phyloP scores from a whole-genome alignment of 805 yeast species.

The Yamadazyma tumulicola region DNA sequence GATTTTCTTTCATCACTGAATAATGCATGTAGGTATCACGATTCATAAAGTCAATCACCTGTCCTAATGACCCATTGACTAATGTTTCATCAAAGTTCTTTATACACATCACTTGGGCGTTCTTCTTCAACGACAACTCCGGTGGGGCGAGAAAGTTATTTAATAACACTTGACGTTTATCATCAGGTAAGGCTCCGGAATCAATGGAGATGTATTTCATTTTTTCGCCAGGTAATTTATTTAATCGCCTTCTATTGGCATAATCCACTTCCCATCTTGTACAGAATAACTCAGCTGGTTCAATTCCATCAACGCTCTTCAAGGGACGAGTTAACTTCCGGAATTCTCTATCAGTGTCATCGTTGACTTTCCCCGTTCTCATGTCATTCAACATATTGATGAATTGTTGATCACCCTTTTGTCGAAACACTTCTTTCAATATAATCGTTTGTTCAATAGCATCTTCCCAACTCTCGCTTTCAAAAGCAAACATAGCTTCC shows the following conservation, averaged over 20 bases:
- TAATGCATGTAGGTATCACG: conserved; percentile 35
- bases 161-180: conserved; percentile 42
- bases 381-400: conserved; percentile 73
- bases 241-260: conserved; percentile 55
- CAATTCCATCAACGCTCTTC: conserved; percentile 51
- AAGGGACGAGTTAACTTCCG: conserved; percentile 50
- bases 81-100: conserved; percentile 69
- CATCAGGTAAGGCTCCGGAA: conserved; percentile 48
- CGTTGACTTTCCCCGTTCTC: conserved; percentile 58
- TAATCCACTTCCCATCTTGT: conserved; percentile 68
- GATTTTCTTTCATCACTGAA: conserved; percentile 15
- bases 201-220: conserved; percentile 50
- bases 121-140: conserved; percentile 53
- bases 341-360: conserved; percentile 48
- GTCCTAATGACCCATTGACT: conserved; percentile 78
- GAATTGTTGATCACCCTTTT: conserved; percentile 67
- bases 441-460: conserved; percentile 56
- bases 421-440: conserved; percentile 67
- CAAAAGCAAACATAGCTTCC: conserved; percentile 56
- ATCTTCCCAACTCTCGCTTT: conserved; percentile 57
- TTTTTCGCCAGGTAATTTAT: conserved; percentile 40
- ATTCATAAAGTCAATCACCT: conserved; percentile 53
- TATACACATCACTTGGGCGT: conserved; percentile 81
- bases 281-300: conserved; percentile 72
- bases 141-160: conserved; percentile 63